Evolutionary conservation across 108 stramenopile species (phyloP).

Genomic region (Cyclotella cryptica): DNA sequence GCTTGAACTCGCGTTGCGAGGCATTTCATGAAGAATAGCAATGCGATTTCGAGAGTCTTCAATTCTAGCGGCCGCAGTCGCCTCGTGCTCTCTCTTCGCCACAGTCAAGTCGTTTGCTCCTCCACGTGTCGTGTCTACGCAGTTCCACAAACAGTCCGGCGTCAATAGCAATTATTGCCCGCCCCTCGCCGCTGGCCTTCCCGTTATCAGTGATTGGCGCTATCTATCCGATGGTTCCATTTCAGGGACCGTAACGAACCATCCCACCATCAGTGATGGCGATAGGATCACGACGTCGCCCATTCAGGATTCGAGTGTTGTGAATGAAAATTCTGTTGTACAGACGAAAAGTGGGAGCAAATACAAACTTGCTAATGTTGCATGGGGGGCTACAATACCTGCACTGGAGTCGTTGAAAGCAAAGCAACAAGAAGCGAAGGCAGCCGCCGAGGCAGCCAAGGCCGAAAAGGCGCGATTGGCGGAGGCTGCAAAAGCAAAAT

Average conservation of each 20-base stretch:
- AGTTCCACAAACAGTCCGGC: not conserved
- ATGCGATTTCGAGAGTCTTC: constrained; percentile 4
- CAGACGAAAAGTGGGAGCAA: constrained; percentile 75
- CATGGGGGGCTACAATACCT: constrained; percentile 29
- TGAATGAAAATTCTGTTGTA: constrained; percentile 56
- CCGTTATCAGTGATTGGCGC: constrained; percentile 48
- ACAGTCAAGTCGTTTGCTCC: constrained; percentile 26
- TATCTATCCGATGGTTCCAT: constrained; percentile 56
- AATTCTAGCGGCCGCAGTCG: constrained; percentile 12
- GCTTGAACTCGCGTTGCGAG: no score
- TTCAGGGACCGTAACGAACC: constrained; percentile 58
- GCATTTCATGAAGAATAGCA: not conserved
- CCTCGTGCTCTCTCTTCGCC: constrained; percentile 3
- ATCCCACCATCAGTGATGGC: constrained; percentile 64
- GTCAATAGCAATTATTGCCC: constrained; percentile 20
- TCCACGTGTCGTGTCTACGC: constrained; percentile 12
- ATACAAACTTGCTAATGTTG: constrained; percentile 66
- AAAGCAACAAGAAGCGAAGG: constrained; percentile 12
- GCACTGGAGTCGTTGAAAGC: constrained; percentile 23
- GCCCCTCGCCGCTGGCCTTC: constrained; percentile 39
- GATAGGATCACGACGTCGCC: constrained; percentile 62
- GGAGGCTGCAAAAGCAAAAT: not conserved
- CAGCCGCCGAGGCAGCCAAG: constrained; percentile 12
- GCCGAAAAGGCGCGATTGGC: constrained; percentile 13
- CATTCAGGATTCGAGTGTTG: constrained; percentile 20